These are phyloP conservation scores for Colletotrichum lupini DNA, from an alignment of 2,329 filamentous ascomycete genomes.

Conservation along the genomic window DNA sequence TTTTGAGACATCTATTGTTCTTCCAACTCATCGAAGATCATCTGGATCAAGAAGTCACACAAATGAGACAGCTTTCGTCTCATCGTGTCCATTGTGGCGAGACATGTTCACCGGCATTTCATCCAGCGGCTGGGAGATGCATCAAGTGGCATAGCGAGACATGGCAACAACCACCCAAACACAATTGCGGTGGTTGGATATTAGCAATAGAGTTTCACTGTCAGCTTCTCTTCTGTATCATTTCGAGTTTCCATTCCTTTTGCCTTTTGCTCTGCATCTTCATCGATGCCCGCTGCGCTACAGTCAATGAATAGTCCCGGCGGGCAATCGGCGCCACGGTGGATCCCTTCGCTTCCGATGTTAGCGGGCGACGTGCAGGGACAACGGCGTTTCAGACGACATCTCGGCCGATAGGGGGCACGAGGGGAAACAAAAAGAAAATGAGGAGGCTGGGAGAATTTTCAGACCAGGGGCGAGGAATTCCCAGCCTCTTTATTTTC, in stretches of 20 bases:
- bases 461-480: not conserved
- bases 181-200: slow-evolving; percentile 8
- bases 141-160: not conserved
- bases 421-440: slow-evolving; percentile 8
- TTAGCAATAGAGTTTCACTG: not conserved
- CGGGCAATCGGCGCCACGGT: slow-evolving; percentile 1
- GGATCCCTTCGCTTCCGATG: slow-evolving; percentile 6
- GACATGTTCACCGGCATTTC: not conserved
- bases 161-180: not conserved
- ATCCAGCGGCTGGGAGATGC: not conserved
- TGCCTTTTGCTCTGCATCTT: not conserved
- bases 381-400: slow-evolving; percentile 30
- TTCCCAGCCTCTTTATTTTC: slow-evolving; percentile 9
- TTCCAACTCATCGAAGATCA: not conserved
- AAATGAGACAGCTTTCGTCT: not conserved
- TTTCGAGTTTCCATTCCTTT: not conserved
- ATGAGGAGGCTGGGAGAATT: slow-evolving; percentile 22
- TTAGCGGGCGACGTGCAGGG: slow-evolving; percentile 22
- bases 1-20: slow-evolving; percentile 1
- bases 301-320: slow-evolving; percentile 9
- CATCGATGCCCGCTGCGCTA: not conserved
- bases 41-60: not conserved
- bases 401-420: slow-evolving; percentile 20
- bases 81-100: not conserved
- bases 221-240: not conserved